Evolutionary conservation across 345 rosid species (phyloP).

Genomic region (Schrenkiella parvula): DNA sequence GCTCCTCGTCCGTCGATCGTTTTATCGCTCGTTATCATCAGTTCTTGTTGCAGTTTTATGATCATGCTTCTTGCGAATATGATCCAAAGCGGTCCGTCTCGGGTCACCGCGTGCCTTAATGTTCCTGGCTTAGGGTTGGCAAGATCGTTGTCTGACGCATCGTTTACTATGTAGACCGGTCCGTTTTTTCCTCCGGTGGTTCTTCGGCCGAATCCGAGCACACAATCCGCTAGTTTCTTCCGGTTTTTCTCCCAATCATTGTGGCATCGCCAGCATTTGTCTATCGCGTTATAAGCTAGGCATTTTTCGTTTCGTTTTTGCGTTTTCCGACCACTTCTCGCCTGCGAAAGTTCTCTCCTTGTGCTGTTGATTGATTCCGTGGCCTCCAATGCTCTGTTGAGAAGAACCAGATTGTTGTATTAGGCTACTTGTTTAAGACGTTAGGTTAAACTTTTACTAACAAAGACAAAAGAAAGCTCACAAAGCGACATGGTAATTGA

Average conservation of each 20-base stretch:
- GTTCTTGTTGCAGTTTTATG: slow-evolving; percentile 57
- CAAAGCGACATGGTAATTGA: slow-evolving; percentile 26
- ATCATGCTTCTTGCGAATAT: slow-evolving; percentile 56
- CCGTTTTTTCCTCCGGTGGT: slow-evolving; percentile 66
- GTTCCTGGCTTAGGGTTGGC: slow-evolving; percentile 66
- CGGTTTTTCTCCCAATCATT: slow-evolving; percentile 48
- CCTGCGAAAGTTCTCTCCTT: slow-evolving; percentile 36
- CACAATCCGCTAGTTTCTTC: slow-evolving; percentile 55
- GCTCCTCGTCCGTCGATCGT: slow-evolving; percentile 87
- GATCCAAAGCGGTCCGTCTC: slow-evolving; percentile 73
- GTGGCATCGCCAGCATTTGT: slow-evolving; percentile 60
- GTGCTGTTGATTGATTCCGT: slow-evolving; percentile 13
- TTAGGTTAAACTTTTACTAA: slow-evolving; percentile 7
- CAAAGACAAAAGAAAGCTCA: slow-evolving; percentile 4
- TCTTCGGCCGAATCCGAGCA: slow-evolving; percentile 59
- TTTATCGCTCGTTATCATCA: slow-evolving; percentile 48
- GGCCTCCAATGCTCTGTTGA: slow-evolving; percentile 24
- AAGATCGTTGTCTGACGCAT: slow-evolving; percentile 47
- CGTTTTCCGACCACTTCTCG: neutral
- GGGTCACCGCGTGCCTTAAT: slow-evolving; percentile 64
- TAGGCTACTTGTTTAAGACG: slow-evolving; percentile 10
- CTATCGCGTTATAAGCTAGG: slow-evolving; percentile 54
- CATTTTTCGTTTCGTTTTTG: slow-evolving; percentile 33
- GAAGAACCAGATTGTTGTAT: neutral
- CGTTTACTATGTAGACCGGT: slow-evolving; percentile 49